A percentile compares a stretch with the other conserved stretches of the same genome.
These are phyloP conservation scores for Fonsecaea multimorphosa DNA, from an alignment of 2,329 filamentous ascomycete genomes.

Conservation along the genomic window DNA sequence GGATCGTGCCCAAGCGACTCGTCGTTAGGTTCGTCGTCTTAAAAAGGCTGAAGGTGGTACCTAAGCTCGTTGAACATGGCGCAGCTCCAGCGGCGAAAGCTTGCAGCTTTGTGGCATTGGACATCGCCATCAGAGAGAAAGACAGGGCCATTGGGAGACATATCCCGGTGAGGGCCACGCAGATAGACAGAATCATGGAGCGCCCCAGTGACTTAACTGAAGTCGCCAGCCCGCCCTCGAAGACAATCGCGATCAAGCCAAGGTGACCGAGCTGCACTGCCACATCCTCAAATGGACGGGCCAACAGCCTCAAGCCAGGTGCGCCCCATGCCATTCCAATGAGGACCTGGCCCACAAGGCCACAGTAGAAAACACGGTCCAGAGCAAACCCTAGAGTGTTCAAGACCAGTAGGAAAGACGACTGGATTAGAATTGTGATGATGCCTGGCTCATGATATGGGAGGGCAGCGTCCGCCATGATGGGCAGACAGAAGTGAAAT, in stretches of 20 bases:
- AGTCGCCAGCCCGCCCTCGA: slow-evolving; percentile 69
- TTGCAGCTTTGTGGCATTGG: slow-evolving; percentile 62
- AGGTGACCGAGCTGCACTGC: slow-evolving; percentile 73
- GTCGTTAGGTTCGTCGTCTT: slow-evolving; percentile 64
- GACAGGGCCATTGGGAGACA: slow-evolving; percentile 68
- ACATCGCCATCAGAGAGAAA: slow-evolving; percentile 62
- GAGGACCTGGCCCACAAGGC: slow-evolving; percentile 73
- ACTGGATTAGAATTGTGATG: slow-evolving; percentile 62
- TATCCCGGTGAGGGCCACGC: slow-evolving; percentile 71
- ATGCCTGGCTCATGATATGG: slow-evolving; percentile 69
- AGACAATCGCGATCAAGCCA: slow-evolving; percentile 74
- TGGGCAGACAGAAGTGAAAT: neutral
- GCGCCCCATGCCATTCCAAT: slow-evolving; percentile 73
- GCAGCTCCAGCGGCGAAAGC: slow-evolving; percentile 76
- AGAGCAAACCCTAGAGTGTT: slow-evolving; percentile 65
- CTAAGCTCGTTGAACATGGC: slow-evolving; percentile 74
- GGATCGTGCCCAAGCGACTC: slow-evolving; percentile 65
- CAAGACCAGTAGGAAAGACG: slow-evolving; percentile 68
- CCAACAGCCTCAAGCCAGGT: slow-evolving; percentile 68
- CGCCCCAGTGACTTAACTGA: slow-evolving; percentile 61
- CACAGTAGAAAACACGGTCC: slow-evolving; percentile 69
- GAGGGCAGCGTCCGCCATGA: slow-evolving; percentile 39
- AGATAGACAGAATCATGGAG: slow-evolving; percentile 65
- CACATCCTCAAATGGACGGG: slow-evolving; percentile 56
- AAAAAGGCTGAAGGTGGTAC: slow-evolving; percentile 71